phyloP scores from a whole-genome alignment of 768 basidiomycete genomes.

The Lentinula guzmanii region DNA sequence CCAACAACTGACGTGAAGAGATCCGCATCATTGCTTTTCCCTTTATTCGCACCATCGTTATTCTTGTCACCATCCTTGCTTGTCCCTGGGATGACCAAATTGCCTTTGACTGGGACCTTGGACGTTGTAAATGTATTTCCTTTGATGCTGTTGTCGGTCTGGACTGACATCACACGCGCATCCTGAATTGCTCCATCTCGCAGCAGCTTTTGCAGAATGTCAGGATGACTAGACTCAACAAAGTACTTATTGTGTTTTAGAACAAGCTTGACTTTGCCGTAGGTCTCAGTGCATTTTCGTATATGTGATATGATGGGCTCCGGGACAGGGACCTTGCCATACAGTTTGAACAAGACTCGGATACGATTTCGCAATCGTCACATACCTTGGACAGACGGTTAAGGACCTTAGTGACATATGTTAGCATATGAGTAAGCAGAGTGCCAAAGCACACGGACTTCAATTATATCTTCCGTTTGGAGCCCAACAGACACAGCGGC shows the following conservation, averaged over 20 bases:
- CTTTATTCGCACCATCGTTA: constrained; percentile 39
- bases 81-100: constrained; percentile 82
- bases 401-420: constrained; percentile 46
- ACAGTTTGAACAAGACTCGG: neutral
- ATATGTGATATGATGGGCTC: constrained; percentile 83
- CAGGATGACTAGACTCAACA: constrained; percentile 93
- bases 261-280: constrained; percentile 97
- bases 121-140: constrained; percentile 72
- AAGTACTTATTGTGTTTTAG: constrained; percentile 97
- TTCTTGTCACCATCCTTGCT: constrained; percentile 68
- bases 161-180: constrained; percentile 68
- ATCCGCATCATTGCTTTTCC: constrained; percentile 54
- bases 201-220: constrained; percentile 81
- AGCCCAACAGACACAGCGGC: constrained; percentile 98
- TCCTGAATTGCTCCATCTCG: constrained; percentile 84
- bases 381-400: constrained; percentile 75
- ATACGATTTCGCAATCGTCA: constrained; percentile 1
- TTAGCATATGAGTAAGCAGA: constrained; percentile 23
- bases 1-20: constrained; percentile 96
- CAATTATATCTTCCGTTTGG: constrained; percentile 97
- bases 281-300: constrained; percentile 88
- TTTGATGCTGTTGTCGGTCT: constrained; percentile 70
- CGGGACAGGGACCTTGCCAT: constrained; percentile 82
- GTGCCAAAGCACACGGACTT: constrained; percentile 52
- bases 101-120: constrained; percentile 79